Conservation (phyloP, 2,329 filamentous ascomycete species). For the Chrysosporium queenslandicum region DNA sequence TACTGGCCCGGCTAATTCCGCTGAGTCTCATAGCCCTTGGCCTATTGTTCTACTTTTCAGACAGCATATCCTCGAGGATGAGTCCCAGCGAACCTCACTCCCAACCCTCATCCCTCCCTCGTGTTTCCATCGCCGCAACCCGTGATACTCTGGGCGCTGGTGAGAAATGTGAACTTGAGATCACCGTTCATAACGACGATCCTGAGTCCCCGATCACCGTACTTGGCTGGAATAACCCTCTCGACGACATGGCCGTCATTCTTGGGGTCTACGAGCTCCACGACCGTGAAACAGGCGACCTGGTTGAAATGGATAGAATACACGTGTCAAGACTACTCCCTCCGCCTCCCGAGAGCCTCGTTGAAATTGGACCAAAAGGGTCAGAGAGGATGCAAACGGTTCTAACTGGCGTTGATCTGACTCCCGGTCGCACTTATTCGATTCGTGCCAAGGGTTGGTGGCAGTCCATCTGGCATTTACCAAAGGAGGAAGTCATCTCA, state of each 20-base stretch:
- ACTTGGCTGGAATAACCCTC: slow-evolving; percentile 31
- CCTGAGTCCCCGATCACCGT: slow-evolving; percentile 24
- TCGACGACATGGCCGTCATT: slow-evolving; percentile 28
- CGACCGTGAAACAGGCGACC: slow-evolving; percentile 20
- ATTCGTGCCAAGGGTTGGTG: slow-evolving; percentile 28
- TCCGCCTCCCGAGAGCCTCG: slow-evolving; percentile 23
- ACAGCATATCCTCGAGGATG: background rate
- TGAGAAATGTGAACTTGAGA: slow-evolving; percentile 15
- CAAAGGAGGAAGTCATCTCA: slow-evolving; percentile 20
- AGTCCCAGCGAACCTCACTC: background rate
- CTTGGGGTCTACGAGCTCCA: slow-evolving; percentile 24
- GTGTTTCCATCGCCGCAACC: slow-evolving; percentile 17
- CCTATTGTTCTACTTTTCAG: slow-evolving; percentile 3
- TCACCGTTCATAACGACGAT: slow-evolving; percentile 26
- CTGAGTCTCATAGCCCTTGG: background rate
- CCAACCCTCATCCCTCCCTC: slow-evolving; percentile 8
- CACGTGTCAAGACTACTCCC: slow-evolving; percentile 29
- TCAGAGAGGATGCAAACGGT: slow-evolving; percentile 21
- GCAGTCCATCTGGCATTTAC: slow-evolving; percentile 29
- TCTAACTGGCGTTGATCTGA: slow-evolving; percentile 23
- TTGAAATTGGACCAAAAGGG: slow-evolving; percentile 24
- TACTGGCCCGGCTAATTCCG: background rate
- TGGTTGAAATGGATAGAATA: slow-evolving; percentile 24
- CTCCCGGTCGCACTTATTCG: slow-evolving; percentile 26
- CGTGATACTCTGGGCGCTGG: slow-evolving; percentile 17